Evolutionary conservation across 116 monocot genomes (phyloP).

Genomic region (Dioscorea cayenensis): DNA sequence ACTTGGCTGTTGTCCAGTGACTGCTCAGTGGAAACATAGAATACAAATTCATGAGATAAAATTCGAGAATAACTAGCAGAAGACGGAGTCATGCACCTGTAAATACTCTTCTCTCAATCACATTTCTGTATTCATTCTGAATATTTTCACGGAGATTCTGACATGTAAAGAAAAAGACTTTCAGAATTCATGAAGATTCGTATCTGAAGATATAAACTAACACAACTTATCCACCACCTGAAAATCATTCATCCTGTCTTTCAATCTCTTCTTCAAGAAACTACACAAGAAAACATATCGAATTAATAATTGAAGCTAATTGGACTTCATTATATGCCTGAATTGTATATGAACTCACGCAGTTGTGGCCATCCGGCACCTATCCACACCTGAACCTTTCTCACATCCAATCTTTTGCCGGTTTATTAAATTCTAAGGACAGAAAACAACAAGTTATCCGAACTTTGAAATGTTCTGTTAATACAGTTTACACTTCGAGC

Average conservation of each 20-base stretch:
- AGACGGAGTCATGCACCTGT: conserved; percentile 24
- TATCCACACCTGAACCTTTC: conserved; percentile 45
- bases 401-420: conserved; percentile 46
- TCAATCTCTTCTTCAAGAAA: conserved; percentile 47
- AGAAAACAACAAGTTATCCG: neutral
- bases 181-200: neutral
- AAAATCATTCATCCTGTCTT: conserved; percentile 44
- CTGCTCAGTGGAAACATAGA: conserved; percentile 12
- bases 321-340: neutral
- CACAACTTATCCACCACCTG: conserved; percentile 23
- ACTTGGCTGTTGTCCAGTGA: conserved; percentile 36
- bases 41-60: neutral
- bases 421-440: conserved; percentile 35
- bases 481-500: neutral
- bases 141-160: conserved; percentile 48
- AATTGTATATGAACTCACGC: conserved; percentile 16
- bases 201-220: neutral
- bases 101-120: conserved; percentile 42
- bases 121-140: conserved; percentile 49
- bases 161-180: neutral
- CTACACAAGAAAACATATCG: conserved; percentile 18
- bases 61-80: neutral
- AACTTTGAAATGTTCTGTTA: neutral
- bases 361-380: conserved; percentile 48
- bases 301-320: neutral